Conservation (phyloP, 345 rosid genomes). For the Cochlearia excelsa region DNA sequence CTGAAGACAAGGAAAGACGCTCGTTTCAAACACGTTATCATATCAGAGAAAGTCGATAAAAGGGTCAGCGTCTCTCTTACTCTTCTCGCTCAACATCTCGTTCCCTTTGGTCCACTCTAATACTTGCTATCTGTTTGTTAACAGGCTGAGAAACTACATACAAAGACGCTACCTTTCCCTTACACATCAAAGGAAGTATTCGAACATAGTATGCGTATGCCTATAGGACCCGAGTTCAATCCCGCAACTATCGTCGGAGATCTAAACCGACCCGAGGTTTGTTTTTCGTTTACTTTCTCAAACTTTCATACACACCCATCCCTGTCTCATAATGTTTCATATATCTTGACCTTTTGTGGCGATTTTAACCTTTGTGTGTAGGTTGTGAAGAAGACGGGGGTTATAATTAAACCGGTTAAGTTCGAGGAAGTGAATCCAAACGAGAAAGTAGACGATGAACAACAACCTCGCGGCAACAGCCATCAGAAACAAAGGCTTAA, state of each 20-base stretch:
- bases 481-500: constrained; percentile 41
- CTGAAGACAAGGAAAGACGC: constrained; percentile 86
- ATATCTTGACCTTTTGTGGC: neutral
- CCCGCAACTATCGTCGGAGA: constrained; percentile 67
- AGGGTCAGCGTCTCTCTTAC: constrained; percentile 47
- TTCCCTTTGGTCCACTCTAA: neutral
- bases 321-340: neutral
- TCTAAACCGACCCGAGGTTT: constrained; percentile 74
- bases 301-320: constrained; percentile 3
- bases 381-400: constrained; percentile 80
- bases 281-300: constrained; percentile 9
- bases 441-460: constrained; percentile 45
- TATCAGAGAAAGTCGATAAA: constrained; percentile 83
- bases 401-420: constrained; percentile 71
- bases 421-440: constrained; percentile 66
- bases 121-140: neutral
- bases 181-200: constrained; percentile 73
- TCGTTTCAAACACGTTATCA: constrained; percentile 65
- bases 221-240: constrained; percentile 86
- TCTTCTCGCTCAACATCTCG: neutral
- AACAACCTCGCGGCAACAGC: constrained; percentile 13
- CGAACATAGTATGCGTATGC: constrained; percentile 86
- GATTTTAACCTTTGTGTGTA: constrained; percentile 29
- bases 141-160: constrained; percentile 79
- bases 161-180: constrained; percentile 74